Percentiles rank a stretch among this genome's conserved stretches.
Conservation (phyloP, 179 eudicot genomes). For the Vitellaria paradoxa region DNA sequence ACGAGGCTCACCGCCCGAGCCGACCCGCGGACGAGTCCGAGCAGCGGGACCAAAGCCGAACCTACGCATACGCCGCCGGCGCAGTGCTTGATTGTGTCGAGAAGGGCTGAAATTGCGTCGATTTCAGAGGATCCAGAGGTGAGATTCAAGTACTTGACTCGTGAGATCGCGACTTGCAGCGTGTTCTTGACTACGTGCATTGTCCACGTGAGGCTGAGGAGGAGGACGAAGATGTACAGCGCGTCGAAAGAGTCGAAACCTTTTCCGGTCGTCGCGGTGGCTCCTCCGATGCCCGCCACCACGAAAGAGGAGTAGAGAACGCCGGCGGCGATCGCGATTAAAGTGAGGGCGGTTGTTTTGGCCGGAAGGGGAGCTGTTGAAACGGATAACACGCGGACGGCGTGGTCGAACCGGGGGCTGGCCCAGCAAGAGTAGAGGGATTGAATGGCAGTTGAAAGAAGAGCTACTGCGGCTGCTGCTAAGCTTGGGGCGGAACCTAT, state of each 20-base stretch:
- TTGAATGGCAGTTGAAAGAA: slow-evolving; percentile 35
- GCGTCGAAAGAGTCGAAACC: slow-evolving; percentile 11
- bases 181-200: slow-evolving; percentile 61
- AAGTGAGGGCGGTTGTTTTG: slow-evolving; percentile 16
- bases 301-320: slow-evolving; percentile 37
- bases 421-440: slow-evolving; percentile 66
- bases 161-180: slow-evolving; percentile 45
- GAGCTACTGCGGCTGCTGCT: slow-evolving; percentile 38
- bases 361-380: slow-evolving; percentile 28
- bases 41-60: slow-evolving; percentile 45
- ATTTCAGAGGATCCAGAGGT: slow-evolving; percentile 25
- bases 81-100: slow-evolving; percentile 14
- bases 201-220: slow-evolving; percentile 60
- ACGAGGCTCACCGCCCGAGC: slow-evolving; percentile 34
- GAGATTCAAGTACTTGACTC: slow-evolving; percentile 42
- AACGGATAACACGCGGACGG: slow-evolving; percentile 30
- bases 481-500: slow-evolving; percentile 38
- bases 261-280: slow-evolving; percentile 28
- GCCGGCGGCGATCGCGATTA: slow-evolving; percentile 6
- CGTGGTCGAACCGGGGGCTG: slow-evolving; percentile 40
- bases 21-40: slow-evolving; percentile 38
- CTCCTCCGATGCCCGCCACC: slow-evolving; percentile 58
- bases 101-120: slow-evolving; percentile 18
- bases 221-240: slow-evolving; percentile 34
- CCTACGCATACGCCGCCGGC: slow-evolving; percentile 46